Evolutionary conservation across 106 monocot genomes (phyloP).

Genomic region (Acorus gramineus): DNA sequence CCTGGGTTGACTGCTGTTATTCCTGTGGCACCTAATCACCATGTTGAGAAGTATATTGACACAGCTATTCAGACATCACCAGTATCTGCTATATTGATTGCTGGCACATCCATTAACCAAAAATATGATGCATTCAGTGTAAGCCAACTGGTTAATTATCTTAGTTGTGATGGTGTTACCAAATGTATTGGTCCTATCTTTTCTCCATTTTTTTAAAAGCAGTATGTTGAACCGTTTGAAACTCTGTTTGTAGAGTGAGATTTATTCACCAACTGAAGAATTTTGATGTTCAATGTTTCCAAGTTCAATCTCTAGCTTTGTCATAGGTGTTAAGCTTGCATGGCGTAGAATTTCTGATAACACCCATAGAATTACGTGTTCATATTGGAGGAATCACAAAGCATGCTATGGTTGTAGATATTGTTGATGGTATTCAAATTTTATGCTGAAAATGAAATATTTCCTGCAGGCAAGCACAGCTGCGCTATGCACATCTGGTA

Average conservation of each 20-base stretch:
- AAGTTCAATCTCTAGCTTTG: no score
- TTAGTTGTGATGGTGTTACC: background rate
- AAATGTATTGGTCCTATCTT: background rate
- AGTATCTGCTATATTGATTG: conserved; percentile 33
- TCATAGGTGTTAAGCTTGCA: no score
- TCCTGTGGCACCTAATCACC: conserved; percentile 58
- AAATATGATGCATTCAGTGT: conserved; percentile 88
- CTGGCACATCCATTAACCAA: conserved; percentile 43
- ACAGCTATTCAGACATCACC: conserved; percentile 29
- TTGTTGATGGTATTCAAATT: no score
- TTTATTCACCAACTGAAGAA: no score
- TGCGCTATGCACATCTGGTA: conserved; percentile 85
- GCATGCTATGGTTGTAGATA: no score
- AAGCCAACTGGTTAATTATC: conserved; percentile 9
- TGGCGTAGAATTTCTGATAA: no score
- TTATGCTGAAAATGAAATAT: no score
- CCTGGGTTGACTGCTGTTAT: conserved; percentile 39
- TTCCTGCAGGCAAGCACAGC: conserved; percentile 66
- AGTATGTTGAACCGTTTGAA: no score
- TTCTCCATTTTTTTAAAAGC: background rate
- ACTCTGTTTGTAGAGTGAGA: no score
- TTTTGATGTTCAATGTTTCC: no score
- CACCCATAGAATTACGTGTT: no score
- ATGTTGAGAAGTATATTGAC: conserved; percentile 51
- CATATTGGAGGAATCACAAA: no score